These are phyloP conservation scores for Rhodotorula toruloides DNA, from an alignment of 768 basidiomycete species.

Conservation along the genomic window DNA sequence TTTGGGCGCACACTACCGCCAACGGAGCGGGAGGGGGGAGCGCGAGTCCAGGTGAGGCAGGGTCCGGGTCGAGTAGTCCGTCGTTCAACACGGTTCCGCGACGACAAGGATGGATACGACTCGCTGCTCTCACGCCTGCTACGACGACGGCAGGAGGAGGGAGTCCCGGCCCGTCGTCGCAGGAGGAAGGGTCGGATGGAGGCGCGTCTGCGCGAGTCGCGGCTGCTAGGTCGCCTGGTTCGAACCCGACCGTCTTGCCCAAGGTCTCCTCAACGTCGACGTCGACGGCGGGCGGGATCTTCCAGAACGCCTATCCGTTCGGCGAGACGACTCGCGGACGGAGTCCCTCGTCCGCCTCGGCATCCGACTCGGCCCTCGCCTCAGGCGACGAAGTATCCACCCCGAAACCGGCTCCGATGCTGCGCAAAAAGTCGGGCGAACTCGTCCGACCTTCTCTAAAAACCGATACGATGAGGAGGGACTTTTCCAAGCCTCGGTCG, in stretches of 20 bases:
- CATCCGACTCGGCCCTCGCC: background rate
- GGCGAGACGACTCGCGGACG: background rate
- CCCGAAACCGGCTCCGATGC: slow-evolving; percentile 49
- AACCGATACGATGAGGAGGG: slow-evolving; percentile 52
- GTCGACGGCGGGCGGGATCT: background rate
- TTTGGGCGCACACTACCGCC: background rate
- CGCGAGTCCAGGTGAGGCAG: background rate
- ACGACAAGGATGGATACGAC: slow-evolving; percentile 9
- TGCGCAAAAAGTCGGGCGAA: slow-evolving; percentile 91
- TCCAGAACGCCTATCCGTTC: slow-evolving; percentile 15
- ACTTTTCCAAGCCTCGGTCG: slow-evolving; percentile 51
- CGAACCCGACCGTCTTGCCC: background rate
- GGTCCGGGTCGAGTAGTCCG: background rate
- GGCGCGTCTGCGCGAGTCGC: background rate
- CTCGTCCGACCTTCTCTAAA: slow-evolving; percentile 88
- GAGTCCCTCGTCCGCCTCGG: slow-evolving; percentile 13
- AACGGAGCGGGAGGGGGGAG: too few species aligned
- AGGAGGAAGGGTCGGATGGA: slow-evolving; percentile 13
- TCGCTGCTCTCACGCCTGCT: slow-evolving; percentile 17
- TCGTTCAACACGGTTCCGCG: slow-evolving; percentile 2
- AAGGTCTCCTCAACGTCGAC: background rate
- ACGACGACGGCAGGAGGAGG: background rate
- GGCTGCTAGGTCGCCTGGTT: background rate
- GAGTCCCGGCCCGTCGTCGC: slow-evolving; percentile 25
- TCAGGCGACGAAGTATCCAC: slow-evolving; percentile 14